Evolutionary conservation across 1,284 basidiomycete species (phyloP), one percentile per base, ranked within the genome.

Genomic region (Trichosporon coremiiforme): DNA sequence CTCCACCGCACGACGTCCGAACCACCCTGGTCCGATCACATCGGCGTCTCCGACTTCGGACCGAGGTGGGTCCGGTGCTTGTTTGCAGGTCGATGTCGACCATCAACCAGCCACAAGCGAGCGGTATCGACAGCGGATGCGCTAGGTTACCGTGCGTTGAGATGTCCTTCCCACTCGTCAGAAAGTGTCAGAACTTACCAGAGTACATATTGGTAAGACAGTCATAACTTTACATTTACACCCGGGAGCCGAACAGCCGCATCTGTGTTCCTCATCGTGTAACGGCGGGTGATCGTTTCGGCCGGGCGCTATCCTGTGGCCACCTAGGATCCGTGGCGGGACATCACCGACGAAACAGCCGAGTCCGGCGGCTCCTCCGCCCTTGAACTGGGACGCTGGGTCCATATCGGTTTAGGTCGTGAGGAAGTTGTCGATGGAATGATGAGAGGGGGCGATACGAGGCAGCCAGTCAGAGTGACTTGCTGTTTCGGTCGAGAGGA

Each of bases 221-320:
- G 72, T 73, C 72, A 70, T 70, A 41, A 73, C 72, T 62, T 73
- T 73, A 68, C 72, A 73, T 62, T 71, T 73, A 68, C 72, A 73
- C 25, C 72, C 72, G 4, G 72, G 69, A 25, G 66, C 60, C 9
- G 70, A 67, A 66, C 72, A 73, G 41, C 66, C 66, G 66, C 72
- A 73, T 62, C 68, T 41, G 66, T 71, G 72, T 33, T 73, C 72
- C n/a, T 73, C 72, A 13, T 41, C 36, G 64, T 57, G 53, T 47
- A 22, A 15, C 15, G 45, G 65, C 64, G 36, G 64, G 10, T 22
- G 35, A 62, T 57, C 64, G 45, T 35, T 47, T 64, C 41, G 60
- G 17, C 38, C 41, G 45, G 29, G 38, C 13, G 41, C 41, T 65
- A 50, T 65, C 29, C 38, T 38, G 36, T 65, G 64, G 25, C 64